Percentiles rank a stretch among this genome's conserved stretches.
These are phyloP conservation scores for Gelatoporia subvermispora DNA, from an alignment of 768 basidiomycete genomes.

Conservation along the genomic window DNA sequence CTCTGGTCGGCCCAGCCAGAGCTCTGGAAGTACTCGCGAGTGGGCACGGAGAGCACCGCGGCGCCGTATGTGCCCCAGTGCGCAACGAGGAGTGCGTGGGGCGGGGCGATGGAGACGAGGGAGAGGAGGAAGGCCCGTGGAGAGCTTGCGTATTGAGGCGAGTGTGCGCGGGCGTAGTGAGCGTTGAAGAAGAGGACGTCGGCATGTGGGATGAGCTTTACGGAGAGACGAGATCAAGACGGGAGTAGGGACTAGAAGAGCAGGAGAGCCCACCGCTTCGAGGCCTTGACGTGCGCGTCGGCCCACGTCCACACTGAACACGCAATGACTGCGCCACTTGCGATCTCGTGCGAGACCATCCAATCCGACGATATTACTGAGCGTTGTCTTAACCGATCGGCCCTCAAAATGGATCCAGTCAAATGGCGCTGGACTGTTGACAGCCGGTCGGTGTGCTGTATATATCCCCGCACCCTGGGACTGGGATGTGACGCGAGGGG, in stretches of 20 bases:
- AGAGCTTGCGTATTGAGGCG: constrained; percentile 52
- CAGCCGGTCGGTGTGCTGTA: constrained; percentile 25
- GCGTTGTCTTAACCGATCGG: constrained; percentile 71
- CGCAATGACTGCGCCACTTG: constrained; percentile 79
- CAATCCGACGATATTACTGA: constrained; percentile 71
- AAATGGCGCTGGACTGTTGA: constrained; percentile 69
- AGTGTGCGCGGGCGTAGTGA: constrained; percentile 62
- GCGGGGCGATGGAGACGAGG: constrained; percentile 56
- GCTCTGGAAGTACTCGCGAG: constrained; percentile 81
- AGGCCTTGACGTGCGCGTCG: constrained; percentile 71
- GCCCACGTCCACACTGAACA: constrained; percentile 77
- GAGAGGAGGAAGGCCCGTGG: constrained; percentile 79
- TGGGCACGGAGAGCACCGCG: constrained; percentile 76
- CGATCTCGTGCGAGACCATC: constrained; percentile 80
- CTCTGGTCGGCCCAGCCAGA: constrained; percentile 54
- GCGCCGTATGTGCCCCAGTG: constrained; percentile 79
- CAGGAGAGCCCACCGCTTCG: constrained; percentile 56
- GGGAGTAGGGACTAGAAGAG: background rate
- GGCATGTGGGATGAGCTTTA: constrained; percentile 73
- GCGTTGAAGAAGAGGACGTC: constrained; percentile 79
- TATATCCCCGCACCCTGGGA: background rate
- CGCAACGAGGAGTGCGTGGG: constrained; percentile 77
- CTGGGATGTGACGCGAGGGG: constrained; percentile 16
- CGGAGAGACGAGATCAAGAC: background rate
- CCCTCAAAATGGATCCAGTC: constrained; percentile 89